Percentiles rank a stretch among this genome's conserved stretches.
Conservation (phyloP, 1,139 yeast species). For the Meyerozyma athensensis region DNA sequence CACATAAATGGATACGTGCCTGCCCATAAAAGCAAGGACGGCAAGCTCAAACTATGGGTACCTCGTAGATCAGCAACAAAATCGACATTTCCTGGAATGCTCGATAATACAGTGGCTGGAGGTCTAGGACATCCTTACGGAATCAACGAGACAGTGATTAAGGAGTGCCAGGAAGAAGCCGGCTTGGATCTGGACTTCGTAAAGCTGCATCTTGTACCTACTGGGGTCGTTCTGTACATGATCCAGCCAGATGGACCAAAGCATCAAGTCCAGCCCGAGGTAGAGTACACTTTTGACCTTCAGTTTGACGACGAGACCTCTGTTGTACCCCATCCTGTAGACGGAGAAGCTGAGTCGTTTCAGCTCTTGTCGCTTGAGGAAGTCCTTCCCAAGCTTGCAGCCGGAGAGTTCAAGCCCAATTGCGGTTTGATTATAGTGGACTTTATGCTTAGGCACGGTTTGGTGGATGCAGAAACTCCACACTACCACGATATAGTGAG, state of each 20-base stretch:
- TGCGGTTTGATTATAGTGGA: slow-evolving; percentile 79
- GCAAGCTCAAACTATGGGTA: slow-evolving; percentile 67
- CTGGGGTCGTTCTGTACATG: slow-evolving; percentile 70
- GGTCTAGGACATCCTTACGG: slow-evolving; percentile 85
- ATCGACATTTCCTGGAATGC: slow-evolving; percentile 84
- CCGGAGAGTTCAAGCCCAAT: slow-evolving; percentile 79
- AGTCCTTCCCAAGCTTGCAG: slow-evolving; percentile 41
- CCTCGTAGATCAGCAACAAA: slow-evolving; percentile 75
- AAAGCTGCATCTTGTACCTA: slow-evolving; percentile 35
- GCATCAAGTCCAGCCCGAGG: slow-evolving; percentile 80
- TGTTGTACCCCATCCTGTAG: slow-evolving; percentile 66
- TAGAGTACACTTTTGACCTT: slow-evolving; percentile 75
- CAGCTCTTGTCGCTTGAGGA: slow-evolving; percentile 56
- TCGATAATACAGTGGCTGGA: slow-evolving; percentile 94
- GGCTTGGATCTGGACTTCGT: slow-evolving; percentile 60
- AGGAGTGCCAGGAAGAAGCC: slow-evolving; percentile 90
- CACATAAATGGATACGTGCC: slow-evolving; percentile 79
- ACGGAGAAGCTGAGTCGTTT: slow-evolving; percentile 82
- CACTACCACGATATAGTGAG: slow-evolving; percentile 53
- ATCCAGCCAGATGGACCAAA: slow-evolving; percentile 34
- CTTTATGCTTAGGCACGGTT: slow-evolving; percentile 79
- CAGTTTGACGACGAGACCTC: slow-evolving; percentile 43
- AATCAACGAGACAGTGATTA: slow-evolving; percentile 67
- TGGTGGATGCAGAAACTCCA: slow-evolving; percentile 50
- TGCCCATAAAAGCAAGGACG: slow-evolving; percentile 26